Conservation (phyloP, 2,329 filamentous ascomycete species). For the Chaetomium olivaceum region DNA sequence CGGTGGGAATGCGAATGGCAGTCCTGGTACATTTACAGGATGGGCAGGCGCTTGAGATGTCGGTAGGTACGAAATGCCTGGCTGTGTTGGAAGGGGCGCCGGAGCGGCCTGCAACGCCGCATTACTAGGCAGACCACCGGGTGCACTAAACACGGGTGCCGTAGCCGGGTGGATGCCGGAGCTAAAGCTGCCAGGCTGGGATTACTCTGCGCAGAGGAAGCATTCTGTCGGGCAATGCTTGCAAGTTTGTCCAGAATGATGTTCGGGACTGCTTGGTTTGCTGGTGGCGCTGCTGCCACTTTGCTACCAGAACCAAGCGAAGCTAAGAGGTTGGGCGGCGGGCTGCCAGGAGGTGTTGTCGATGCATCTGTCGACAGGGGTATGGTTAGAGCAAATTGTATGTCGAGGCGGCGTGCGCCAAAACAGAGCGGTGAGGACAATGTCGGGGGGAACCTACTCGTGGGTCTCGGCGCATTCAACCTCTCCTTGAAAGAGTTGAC, state of each 20-base stretch:
- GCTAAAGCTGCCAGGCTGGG: conserved; percentile 48
- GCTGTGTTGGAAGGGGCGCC: conserved; percentile 28
- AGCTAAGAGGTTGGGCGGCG: conserved; percentile 49
- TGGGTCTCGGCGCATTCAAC: conserved; percentile 60
- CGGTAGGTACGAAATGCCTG: conserved; percentile 35
- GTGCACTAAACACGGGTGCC: conserved; percentile 26
- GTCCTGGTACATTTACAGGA: conserved; percentile 58
- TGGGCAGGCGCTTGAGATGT: conserved; percentile 50
- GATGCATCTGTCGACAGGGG: conserved; percentile 57
- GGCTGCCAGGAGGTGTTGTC: conserved; percentile 70
- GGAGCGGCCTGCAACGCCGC: conserved; percentile 31
- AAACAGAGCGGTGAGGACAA: conserved; percentile 7
- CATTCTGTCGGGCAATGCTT: conserved; percentile 77
- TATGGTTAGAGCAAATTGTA: conserved; percentile 42
- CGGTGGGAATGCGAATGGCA: conserved; percentile 39
- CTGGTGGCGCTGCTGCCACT: conserved; percentile 37
- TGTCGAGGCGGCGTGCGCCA: conserved; percentile 3
- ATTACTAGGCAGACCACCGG: conserved; percentile 33
- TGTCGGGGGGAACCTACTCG: conserved; percentile 59
- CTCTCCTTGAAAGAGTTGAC: conserved; percentile 81
- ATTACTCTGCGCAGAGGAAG: conserved; percentile 48
- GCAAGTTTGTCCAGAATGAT: conserved; percentile 81
- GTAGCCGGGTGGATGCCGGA: conserved; percentile 41
- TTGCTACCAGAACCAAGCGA: conserved; percentile 37
- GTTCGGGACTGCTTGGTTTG: conserved; percentile 46